phyloP scores from a whole-genome alignment of 2,329 filamentous ascomycete species.

The Pseudogymnoascus sp. region DNA sequence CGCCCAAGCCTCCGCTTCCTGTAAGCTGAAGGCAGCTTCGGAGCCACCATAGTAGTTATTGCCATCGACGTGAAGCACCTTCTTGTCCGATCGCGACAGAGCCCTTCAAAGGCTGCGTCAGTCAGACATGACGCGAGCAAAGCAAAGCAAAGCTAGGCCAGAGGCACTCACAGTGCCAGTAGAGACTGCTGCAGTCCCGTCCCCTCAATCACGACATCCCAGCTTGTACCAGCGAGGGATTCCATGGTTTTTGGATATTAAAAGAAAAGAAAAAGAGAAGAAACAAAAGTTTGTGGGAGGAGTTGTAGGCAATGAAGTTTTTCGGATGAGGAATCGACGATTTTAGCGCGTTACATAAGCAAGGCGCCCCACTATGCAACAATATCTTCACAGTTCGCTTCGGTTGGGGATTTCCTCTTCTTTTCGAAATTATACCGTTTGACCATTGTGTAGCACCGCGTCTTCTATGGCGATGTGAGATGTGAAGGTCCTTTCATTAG shows the following conservation, averaged over 20 bases:
- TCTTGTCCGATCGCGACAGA: conserved; percentile 84
- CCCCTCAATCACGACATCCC: conserved; percentile 73
- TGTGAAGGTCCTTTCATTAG: conserved; percentile 46
- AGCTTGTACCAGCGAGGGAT: conserved; percentile 61
- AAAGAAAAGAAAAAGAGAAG: conserved; percentile 9
- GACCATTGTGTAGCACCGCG: conserved; percentile 30
- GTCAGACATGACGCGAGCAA: conserved; percentile 49
- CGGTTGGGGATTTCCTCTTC: conserved; percentile 20
- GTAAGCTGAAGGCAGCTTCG: conserved; percentile 76
- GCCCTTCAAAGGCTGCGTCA: conserved; percentile 68
- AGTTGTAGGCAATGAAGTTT: conserved; percentile 5
- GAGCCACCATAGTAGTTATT: conserved; percentile 82
- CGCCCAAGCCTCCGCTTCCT: conserved; percentile 72
- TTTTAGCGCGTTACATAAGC: conserved; percentile 10
- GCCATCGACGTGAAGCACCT: conserved; percentile 78
- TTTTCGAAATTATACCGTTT: conserved; percentile 29
- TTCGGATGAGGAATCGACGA: conserved; percentile 6
- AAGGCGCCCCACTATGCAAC: conserved; percentile 11
- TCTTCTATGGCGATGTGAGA: conserved; percentile 27
- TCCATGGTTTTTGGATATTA: conserved; percentile 47
- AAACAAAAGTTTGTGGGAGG: conserved; percentile 19
- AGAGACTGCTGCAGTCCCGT: conserved; percentile 73
- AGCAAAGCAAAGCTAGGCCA: conserved; percentile 10
- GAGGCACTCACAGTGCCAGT: conserved; percentile 56
- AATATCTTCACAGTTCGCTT: conserved; percentile 15